phyloP scores from a whole-genome alignment of 345 rosid genomes.

The Clarkia xantiana region DNA sequence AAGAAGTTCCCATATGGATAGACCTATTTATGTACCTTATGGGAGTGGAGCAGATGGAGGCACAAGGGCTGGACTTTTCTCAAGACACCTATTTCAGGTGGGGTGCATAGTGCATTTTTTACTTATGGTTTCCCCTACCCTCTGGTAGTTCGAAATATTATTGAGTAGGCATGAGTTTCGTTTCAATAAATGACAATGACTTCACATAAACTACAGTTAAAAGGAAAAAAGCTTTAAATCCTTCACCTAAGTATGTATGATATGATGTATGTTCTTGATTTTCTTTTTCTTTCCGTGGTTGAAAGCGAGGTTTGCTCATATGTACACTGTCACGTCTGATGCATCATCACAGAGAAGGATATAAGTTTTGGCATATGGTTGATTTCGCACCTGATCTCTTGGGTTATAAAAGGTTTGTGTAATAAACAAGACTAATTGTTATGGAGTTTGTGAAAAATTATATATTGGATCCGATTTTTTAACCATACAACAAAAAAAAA shows the following conservation, averaged over 20 bases:
- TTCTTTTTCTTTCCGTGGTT: slow-evolving; percentile 5
- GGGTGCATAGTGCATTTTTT: slow-evolving; percentile 86
- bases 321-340: slow-evolving; percentile 90
- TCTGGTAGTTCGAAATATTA: slow-evolving; percentile 81
- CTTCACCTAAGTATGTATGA: background rate
- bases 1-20: slow-evolving; percentile 15
- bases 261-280: background rate
- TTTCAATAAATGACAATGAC: no score
- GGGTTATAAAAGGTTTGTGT: no score
- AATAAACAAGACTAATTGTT: no score
- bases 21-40: slow-evolving; percentile 25
- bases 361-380: slow-evolving; percentile 83
- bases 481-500: no score
- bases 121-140: slow-evolving; percentile 95
- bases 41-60: slow-evolving; percentile 30
- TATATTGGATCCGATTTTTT: no score
- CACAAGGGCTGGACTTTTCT: slow-evolving; percentile 74
- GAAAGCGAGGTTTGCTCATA: slow-evolving; percentile 90
- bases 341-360: slow-evolving; percentile 95
- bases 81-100: slow-evolving; percentile 94
- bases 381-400: slow-evolving; percentile 81
- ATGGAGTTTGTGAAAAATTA: no score
- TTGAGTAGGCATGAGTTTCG: slow-evolving; percentile 57
- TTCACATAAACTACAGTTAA: no score
- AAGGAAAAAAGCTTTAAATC: background rate